Evolutionary conservation across 192 early-diverging fungal genomes (phyloP).

Genomic region (Backusella australiensis): DNA sequence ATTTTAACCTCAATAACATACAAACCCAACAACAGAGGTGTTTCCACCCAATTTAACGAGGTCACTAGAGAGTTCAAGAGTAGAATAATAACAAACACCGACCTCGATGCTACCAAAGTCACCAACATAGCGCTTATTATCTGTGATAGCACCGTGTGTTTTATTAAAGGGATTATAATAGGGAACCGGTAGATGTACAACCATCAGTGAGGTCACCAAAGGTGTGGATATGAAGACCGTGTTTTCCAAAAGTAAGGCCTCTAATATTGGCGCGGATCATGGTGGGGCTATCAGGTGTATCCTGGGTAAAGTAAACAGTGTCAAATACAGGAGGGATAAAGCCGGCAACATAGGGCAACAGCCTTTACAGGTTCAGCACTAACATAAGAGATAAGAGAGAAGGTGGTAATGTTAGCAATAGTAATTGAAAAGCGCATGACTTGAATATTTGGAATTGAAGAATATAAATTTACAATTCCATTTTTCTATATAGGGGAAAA

Average conservation of each 20-base stretch:
- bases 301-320: conserved; percentile 70
- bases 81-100: conserved; percentile 46
- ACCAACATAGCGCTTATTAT: conserved; percentile 71
- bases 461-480: background rate
- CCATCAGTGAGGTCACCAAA: conserved; percentile 59
- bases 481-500: background rate
- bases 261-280: conserved; percentile 53
- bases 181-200: conserved; percentile 79
- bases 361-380: conserved; percentile 45
- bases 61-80: conserved; percentile 44
- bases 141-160: conserved; percentile 71
- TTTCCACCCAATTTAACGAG: conserved; percentile 67
- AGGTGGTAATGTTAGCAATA: background rate
- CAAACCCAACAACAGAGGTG: too few relatives aligned
- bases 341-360: conserved; percentile 75
- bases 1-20: too few relatives aligned
- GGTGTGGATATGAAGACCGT: conserved; percentile 89
- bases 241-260: conserved; percentile 65
- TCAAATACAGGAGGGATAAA: conserved; percentile 53
- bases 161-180: conserved; percentile 79
- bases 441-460: background rate
- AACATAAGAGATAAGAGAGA: background rate
- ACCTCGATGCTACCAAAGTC: conserved; percentile 87
- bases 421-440: background rate
- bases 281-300: conserved; percentile 50